Evolutionary conservation across 345 rosid species (phyloP), one percentile per base, ranked within the genome.

Genomic region (Geranium rotundifolium): DNA sequence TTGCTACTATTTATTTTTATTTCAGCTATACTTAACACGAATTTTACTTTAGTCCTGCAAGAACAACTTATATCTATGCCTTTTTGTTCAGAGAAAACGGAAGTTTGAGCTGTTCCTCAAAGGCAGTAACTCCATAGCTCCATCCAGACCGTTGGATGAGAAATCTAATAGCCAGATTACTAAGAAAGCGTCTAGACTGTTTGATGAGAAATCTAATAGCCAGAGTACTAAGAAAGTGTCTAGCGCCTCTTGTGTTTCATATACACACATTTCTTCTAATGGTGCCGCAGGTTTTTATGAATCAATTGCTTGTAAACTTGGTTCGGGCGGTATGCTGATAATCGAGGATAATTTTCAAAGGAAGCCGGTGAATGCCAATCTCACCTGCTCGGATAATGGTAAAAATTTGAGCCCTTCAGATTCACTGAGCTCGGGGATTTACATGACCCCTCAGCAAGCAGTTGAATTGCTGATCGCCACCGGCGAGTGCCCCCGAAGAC

Each of bases 41-140:
- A 29, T 23, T 23, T 9, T 23, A 4, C n/a, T 19, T 58, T 23
- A 57, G 50, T 23, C 27, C 27, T 23, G 27, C 27, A 23, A 23
- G 27, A 23, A 23, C 27, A 23, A 23, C 27, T 23, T 23, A 23
- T 23, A 23, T 23, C 27, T 23, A 23, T 23, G 27, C 58, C 67
- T 65, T 31, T 16, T 18, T 58, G 31, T 75, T 75, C 79, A 82
- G 84, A 80, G 65, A 64, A 82, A 82, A 63, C 70, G 77, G 65
- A 73, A 68, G 54, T 56, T 63, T 12, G 73, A 72, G 34, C 72
- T 41, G 50, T 62, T 60, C 52, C 0, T 64, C 56, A 58, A 58
- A 7, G 59, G 67, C 56, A 59, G 60, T 34, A 56, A 64, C 62
- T 59, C 59, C 63, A 55, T 62, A 19, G 58, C 49, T 50, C 64